Evolutionary conservation across 192 early-diverging fungal species (phyloP).

Genomic region (Coemansia sp.): DNA sequence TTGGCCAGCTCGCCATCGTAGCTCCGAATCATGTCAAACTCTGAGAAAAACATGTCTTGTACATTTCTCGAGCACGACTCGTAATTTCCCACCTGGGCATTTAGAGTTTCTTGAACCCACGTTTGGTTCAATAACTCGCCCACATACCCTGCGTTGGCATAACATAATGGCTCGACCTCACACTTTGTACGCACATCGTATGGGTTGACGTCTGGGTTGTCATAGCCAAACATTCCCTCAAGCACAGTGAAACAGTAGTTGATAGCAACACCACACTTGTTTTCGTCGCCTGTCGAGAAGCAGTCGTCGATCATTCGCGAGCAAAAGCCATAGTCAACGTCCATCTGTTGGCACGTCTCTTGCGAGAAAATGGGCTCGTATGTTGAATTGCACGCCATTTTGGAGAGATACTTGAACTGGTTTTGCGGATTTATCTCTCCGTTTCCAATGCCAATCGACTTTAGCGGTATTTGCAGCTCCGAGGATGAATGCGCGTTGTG

Average conservation of each 20-base stretch:
- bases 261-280: not conserved
- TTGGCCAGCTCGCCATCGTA: not conserved
- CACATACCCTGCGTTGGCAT: conserved; percentile 66
- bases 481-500: conserved; percentile 50
- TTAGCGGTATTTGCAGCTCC: conserved; percentile 49
- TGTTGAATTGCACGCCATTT: conserved; percentile 66
- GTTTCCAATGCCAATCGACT: conserved; percentile 82
- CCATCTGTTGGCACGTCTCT: conserved; percentile 68
- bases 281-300: not conserved
- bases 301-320: not conserved
- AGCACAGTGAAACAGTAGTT: not conserved
- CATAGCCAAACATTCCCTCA: not conserved
- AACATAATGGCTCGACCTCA: conserved; percentile 67
- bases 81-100: conserved; percentile 63
- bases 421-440: conserved; percentile 78
- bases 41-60: not conserved
- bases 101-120: conserved; percentile 65
- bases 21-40: not conserved
- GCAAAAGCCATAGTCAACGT: not conserved
- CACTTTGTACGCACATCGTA: conserved; percentile 93
- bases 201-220: conserved; percentile 71
- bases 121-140: conserved; percentile 69
- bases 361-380: conserved; percentile 73
- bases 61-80: conserved; percentile 76
- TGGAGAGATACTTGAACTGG: conserved; percentile 78